phyloP scores from a whole-genome alignment of 495 filamentous ascomycete species.

The Jackrogersella minutella region DNA sequence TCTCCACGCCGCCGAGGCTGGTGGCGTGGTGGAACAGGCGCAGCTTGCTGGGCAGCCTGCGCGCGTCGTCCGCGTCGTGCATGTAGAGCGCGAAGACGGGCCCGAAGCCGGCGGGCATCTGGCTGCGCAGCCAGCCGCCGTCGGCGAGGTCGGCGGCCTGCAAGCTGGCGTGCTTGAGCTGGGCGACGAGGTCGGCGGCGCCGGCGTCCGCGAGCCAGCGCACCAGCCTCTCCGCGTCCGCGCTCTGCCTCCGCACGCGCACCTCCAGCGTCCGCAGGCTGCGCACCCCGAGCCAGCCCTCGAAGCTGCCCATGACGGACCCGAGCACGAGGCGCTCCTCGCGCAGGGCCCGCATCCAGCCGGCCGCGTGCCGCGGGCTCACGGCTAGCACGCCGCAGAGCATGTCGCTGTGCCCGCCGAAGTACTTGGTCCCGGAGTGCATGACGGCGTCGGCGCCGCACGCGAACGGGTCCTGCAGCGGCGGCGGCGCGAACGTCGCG shows the following conservation, averaged over 20 bases:
- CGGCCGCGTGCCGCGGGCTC: slow-evolving; percentile 63
- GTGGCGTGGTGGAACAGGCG: slow-evolving; percentile 93
- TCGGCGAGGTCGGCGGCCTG: slow-evolving; percentile 62
- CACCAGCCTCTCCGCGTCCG: slow-evolving; percentile 72
- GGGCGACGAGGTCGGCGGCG: slow-evolving; percentile 58
- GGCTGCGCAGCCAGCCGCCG: slow-evolving; percentile 75
- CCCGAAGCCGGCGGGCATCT: slow-evolving; percentile 93
- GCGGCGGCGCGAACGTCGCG: slow-evolving; percentile 91
- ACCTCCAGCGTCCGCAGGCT: slow-evolving; percentile 87
- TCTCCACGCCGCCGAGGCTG: slow-evolving; percentile 91
- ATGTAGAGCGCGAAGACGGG: slow-evolving; percentile 84
- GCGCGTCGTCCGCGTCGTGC: slow-evolving; percentile 66
- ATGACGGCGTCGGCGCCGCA: slow-evolving; percentile 84
- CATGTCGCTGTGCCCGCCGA: slow-evolving; percentile 92
- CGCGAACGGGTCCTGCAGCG: slow-evolving; percentile 82
- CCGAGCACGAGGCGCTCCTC: slow-evolving; percentile 78
- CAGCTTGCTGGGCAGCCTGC: slow-evolving; percentile 76
- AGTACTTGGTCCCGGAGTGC: slow-evolving; percentile 94
- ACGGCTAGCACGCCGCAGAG: slow-evolving; percentile 84
- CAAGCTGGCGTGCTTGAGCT: slow-evolving; percentile 78
- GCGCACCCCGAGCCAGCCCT: slow-evolving; percentile 89
- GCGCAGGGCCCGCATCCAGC: slow-evolving; percentile 64
- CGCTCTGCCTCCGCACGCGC: slow-evolving; percentile 76
- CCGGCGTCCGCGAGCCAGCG: slow-evolving; percentile 69
- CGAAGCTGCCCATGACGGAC: slow-evolving; percentile 86